A percentile compares a stretch with the other conserved stretches of the same genome.
phyloP scores from a whole-genome alignment of 2,329 filamentous ascomycete species.

The Colletotrichum orbiculare region DNA sequence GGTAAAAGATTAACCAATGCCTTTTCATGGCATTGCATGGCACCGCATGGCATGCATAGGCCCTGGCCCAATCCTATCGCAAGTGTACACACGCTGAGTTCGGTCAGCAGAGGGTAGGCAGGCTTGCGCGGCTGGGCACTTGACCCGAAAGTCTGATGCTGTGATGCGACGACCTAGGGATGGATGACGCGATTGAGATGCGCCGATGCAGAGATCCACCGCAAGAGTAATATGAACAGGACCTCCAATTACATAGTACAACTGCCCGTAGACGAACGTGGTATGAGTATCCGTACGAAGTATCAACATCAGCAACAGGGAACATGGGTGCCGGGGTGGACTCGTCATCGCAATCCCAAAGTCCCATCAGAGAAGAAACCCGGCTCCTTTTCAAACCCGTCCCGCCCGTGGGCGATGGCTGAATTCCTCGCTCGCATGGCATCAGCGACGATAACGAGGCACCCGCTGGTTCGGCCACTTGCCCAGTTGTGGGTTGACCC shows the following conservation, averaged over 20 bases:
- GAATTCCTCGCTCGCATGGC: conserved; percentile 20
- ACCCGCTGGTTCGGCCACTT: no score
- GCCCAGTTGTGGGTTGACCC: conserved; percentile 3
- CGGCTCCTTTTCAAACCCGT: no score
- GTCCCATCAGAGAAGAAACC: conserved; percentile 8
- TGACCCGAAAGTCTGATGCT: conserved; percentile 11
- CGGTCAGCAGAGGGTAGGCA: no score
- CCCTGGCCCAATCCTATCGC: background rate
- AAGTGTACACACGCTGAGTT: background rate
- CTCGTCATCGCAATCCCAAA: conserved; percentile 24
- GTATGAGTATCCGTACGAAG: no score
- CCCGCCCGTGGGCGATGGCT: conserved; percentile 2
- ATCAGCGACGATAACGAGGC: conserved; percentile 6
- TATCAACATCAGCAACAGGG: background rate
- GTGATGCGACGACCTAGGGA: conserved; percentile 16
- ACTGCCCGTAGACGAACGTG: background rate
- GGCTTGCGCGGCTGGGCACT: no score
- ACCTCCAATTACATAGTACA: background rate
- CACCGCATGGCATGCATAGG: no score
- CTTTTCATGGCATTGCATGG: conserved; percentile 7
- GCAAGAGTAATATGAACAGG: conserved; percentile 2
- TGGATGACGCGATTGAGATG: conserved; percentile 4
- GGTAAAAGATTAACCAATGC: no score
- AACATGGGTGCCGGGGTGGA: conserved; percentile 12
- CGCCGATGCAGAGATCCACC: conserved; percentile 27